These are phyloP conservation scores for Lodderomyces jiufengensis DNA, from an alignment of 1,139 yeast species.

Conservation along the genomic window DNA sequence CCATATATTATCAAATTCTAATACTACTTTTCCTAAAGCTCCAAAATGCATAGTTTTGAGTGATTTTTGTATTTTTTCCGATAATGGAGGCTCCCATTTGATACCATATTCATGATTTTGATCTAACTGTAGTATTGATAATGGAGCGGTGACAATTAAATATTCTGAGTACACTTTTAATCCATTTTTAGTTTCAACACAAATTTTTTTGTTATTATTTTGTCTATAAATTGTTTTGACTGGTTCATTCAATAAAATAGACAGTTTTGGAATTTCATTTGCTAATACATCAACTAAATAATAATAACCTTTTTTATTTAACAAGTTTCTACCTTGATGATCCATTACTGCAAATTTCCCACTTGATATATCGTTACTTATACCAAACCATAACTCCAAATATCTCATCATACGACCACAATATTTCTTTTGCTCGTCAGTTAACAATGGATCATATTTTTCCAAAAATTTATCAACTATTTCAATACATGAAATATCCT, in stretches of 20 bases:
- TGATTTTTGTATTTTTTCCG: conserved; percentile 41
- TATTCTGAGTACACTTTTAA: conserved; percentile 39
- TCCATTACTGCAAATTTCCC: conserved; percentile 64
- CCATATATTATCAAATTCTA: conserved; percentile 65
- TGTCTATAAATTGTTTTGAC: conserved; percentile 42
- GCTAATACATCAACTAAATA: conserved; percentile 45
- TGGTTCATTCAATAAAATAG: conserved; percentile 43
- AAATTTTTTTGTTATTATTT: conserved; percentile 14
- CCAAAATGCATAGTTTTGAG: conserved; percentile 58
- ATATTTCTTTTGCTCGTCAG: conserved; percentile 47
- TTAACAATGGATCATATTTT: conserved; percentile 44
- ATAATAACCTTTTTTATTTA: conserved; percentile 59
- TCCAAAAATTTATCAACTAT: conserved; percentile 45
- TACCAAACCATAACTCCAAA: conserved; percentile 77
- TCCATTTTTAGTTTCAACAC: conserved; percentile 21
- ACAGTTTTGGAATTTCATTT: conserved; percentile 24
- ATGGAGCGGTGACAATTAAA: conserved; percentile 71
- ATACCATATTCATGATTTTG: conserved; percentile 39
- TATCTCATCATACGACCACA: conserved; percentile 52
- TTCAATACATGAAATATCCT: conserved; percentile 51
- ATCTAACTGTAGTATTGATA: conserved; percentile 53
- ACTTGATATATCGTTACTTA: conserved; percentile 58
- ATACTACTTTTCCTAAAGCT: conserved; percentile 70
- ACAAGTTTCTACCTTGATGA: conserved; percentile 72
- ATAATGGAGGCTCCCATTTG: conserved; percentile 59